These are phyloP conservation scores for Solioccasus polychromus DNA, from an alignment of 768 basidiomycete species.

Conservation along the genomic window DNA sequence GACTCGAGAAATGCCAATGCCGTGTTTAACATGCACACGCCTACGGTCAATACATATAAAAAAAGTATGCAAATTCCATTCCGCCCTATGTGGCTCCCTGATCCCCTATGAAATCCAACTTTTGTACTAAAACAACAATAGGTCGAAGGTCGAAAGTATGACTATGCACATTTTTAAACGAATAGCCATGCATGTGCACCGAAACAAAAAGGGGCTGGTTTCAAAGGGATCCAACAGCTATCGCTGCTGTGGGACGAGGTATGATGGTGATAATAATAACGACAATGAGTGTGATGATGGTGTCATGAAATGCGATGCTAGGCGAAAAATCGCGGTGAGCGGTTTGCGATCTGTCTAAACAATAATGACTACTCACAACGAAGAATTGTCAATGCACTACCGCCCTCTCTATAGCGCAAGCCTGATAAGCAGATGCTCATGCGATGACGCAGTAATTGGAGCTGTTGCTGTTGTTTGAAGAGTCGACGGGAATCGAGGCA, in stretches of 20 bases:
- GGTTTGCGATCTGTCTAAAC: neutral
- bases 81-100: neutral
- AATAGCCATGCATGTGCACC: conserved; percentile 10
- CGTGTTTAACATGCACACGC: too few species aligned
- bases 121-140: conserved; percentile 22
- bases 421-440: conserved; percentile 5
- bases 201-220: conserved; percentile 1
- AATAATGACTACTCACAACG: conserved; percentile 20
- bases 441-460: conserved; percentile 17
- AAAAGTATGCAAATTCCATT: conserved; percentile 5
- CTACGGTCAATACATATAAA: too few species aligned
- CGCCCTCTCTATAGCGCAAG: neutral
- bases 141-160: conserved; percentile 22
- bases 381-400: conserved; percentile 5
- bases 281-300: neutral
- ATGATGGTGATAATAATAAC: conserved; percentile 4
- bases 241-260: conserved; percentile 5
- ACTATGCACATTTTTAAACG: conserved; percentile 18
- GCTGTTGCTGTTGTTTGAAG: neutral
- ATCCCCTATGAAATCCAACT: neutral
- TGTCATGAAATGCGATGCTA: conserved; percentile 11
- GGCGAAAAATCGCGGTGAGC: conserved; percentile 6
- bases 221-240: conserved; percentile 4
- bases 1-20: too few species aligned
- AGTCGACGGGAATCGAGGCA: conserved; percentile 16